Conservation (phyloP, 768 basidiomycete species). For the Russula griseocarnosa region DNA sequence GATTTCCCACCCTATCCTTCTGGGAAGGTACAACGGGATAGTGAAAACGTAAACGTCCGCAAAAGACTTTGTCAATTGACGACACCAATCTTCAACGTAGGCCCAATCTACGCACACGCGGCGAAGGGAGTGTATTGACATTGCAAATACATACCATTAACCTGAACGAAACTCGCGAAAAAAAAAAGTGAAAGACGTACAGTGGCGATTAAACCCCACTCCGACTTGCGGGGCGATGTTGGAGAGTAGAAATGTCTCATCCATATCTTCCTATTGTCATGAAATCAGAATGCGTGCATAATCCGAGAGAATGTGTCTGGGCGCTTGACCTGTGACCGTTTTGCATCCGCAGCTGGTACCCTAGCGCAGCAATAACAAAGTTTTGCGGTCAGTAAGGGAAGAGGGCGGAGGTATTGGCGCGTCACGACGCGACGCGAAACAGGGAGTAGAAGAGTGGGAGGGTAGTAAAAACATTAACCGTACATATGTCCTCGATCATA, state of each 20-base stretch:
- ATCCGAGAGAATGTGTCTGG: not conserved
- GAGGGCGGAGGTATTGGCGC: no score
- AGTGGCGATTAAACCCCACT: slow-evolving; percentile 95
- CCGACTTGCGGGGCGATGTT: slow-evolving; percentile 99
- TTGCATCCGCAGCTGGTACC: slow-evolving; percentile 97
- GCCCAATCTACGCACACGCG: slow-evolving; percentile 78
- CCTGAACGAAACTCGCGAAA: no score
- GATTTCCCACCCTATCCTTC: slow-evolving; percentile 82
- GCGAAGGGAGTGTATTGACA: not conserved
- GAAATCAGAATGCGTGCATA: not conserved
- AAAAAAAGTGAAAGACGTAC: slow-evolving; percentile 42
- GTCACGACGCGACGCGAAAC: not conserved
- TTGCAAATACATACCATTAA: not conserved
- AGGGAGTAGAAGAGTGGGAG: not conserved
- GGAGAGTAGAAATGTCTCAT: slow-evolving; percentile 91
- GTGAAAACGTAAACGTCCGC: slow-evolving; percentile 97
- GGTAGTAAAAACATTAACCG: slow-evolving; percentile 31
- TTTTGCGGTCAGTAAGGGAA: not conserved
- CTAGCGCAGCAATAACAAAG: slow-evolving; percentile 36
- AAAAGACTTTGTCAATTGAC: slow-evolving; percentile 80
- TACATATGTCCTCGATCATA: slow-evolving; percentile 98
- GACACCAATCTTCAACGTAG: slow-evolving; percentile 93
- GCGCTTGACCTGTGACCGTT: slow-evolving; percentile 64
- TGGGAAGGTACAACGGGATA: slow-evolving; percentile 94
- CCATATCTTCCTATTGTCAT: slow-evolving; percentile 69